Evolutionary conservation across 345 rosid species (phyloP), one percentile per base, ranked within the genome.

Genomic region (Citrus hindsii): DNA sequence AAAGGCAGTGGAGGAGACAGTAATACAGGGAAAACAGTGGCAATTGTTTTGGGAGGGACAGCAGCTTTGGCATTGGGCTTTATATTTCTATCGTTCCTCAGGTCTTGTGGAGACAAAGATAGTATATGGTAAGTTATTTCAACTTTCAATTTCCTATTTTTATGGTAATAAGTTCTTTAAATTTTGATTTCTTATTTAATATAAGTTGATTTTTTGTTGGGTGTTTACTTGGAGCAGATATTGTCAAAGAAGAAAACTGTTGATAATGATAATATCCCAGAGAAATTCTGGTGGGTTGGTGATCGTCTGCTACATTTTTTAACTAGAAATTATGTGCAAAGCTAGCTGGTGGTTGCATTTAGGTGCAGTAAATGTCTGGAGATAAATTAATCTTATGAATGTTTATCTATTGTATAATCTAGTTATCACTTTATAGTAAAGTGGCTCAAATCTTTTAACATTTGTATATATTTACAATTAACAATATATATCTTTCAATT

Each of bases 1-100:
- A 28, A 55, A 9, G 62, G 25, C 3, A 14, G 65, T n/a, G 27
- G 21, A 27, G 70, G 21, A 27, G 70, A 37, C 14, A 13, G 51
- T 13, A 19, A 25, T 9, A 60, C 82, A 0, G 92, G 90, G 35
- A 90, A 86, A 77, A 67, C 72, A 16, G 58, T 87, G 66, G 97
- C 97, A 72, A 88, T 94, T 61, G 88, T 87, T 27, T 24, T 91
- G 81, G 98, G 98, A 87, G 97, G 75, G 73, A 90, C 76, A 28
- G 97, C 82, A 9, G 92, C 86, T 74, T 48, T 93, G 80, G 71
- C 62, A 70, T 58, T 82, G 58, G 88, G 77, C 35, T 85, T 86
- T 12, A 42, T 90, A 9, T 72, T 91, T 18, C 51, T 87, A 3
- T 27, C 76, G 81, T 63, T 83, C 28, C 38, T 90, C 70, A 90